Conservation (phyloP, 257 asterid species). For the Phtheirospermum japonicum region DNA sequence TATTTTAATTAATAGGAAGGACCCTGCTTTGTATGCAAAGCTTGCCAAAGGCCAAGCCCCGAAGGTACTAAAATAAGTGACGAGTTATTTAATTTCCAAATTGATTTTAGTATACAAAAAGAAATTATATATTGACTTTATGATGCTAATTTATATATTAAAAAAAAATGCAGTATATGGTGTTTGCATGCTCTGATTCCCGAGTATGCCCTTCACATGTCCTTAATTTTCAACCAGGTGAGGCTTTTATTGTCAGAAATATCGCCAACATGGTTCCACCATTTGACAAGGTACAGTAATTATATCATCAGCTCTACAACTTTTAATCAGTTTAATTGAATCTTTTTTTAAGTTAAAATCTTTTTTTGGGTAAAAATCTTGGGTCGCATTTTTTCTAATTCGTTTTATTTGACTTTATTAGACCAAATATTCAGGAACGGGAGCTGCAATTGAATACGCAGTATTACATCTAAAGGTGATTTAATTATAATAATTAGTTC, state of each 20-base stretch:
- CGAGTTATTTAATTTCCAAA: not conserved
- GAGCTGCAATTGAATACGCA: constrained; percentile 93
- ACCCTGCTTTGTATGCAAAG: constrained; percentile 37
- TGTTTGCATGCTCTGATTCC: constrained; percentile 69
- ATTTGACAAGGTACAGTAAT: constrained; percentile 39
- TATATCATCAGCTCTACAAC: no score
- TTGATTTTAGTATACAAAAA: no score
- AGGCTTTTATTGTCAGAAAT: constrained; percentile 59
- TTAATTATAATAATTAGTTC: no score
- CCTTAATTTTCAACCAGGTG: constrained; percentile 63
- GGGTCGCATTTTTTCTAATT: no score
- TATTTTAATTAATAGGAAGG: constrained; percentile 33
- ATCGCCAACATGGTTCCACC: constrained; percentile 71
- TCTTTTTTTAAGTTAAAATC: constrained; percentile 1
- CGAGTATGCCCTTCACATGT: constrained; percentile 63
- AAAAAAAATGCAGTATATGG: constrained; percentile 39
- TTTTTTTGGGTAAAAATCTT: no score
- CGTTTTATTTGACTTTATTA: constrained; percentile 25
- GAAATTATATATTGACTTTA: not conserved
- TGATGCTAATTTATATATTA: not conserved
- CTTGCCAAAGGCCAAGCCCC: constrained; percentile 57
- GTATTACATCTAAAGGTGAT: constrained; percentile 77
- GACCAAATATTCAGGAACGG: constrained; percentile 73
- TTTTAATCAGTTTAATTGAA: not conserved
- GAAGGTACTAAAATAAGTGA: constrained; percentile 28